Conservation (phyloP, 75 land plant genomes). For the Sequoiadendron giganteum region DNA sequence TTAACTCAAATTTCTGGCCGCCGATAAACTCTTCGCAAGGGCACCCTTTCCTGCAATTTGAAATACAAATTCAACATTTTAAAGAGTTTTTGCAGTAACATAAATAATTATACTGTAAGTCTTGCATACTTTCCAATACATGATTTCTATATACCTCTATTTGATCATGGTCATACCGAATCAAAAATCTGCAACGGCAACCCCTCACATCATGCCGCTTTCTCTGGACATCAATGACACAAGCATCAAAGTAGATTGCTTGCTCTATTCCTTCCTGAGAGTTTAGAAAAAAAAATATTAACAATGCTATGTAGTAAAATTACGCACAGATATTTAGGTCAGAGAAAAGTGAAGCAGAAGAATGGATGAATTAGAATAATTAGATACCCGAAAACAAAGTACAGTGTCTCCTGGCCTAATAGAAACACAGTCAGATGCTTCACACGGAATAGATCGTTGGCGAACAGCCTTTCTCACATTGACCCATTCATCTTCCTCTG, state of each 20-base stretch:
- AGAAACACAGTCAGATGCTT: constrained; percentile 64
- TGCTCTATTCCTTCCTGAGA: constrained; percentile 77
- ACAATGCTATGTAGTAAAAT: not conserved
- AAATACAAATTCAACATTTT: not conserved
- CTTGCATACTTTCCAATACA: not conserved
- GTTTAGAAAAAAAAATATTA: not conserved
- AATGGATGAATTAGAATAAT: constrained; percentile 1
- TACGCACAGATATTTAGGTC: not conserved
- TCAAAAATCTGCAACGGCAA: constrained; percentile 80
- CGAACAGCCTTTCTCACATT: constrained; percentile 65
- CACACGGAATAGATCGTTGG: constrained; percentile 76
- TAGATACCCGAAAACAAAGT: constrained; percentile 81
- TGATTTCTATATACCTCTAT: constrained; percentile 46
- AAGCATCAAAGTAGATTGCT: constrained; percentile 84
- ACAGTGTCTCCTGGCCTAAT: constrained; percentile 70
- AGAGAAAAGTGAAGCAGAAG: not conserved
- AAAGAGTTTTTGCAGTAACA: not conserved
- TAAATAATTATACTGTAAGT: not conserved
- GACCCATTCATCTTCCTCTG: constrained; percentile 97
- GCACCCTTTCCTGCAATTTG: constrained; percentile 5
- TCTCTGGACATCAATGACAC: constrained; percentile 74
- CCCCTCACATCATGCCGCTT: constrained; percentile 85
- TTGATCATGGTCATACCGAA: constrained; percentile 78
- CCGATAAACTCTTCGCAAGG: constrained; percentile 3
- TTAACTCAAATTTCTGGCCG: not conserved